Evolutionary conservation across 2,329 filamentous ascomycete species (phyloP).

Genomic region (Thielaviopsis ethacetica): DNA sequence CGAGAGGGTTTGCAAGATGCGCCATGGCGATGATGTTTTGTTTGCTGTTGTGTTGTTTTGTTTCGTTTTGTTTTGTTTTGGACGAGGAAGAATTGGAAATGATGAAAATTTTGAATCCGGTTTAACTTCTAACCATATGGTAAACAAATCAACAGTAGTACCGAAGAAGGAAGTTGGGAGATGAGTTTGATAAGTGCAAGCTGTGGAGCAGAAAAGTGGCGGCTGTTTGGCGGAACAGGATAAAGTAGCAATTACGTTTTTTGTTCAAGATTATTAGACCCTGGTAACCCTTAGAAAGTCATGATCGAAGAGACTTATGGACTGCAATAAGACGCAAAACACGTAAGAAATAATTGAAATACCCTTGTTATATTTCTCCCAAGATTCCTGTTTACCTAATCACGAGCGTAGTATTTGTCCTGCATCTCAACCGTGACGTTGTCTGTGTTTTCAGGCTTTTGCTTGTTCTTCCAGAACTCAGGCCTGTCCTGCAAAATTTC

Average conservation of each 20-base stretch:
- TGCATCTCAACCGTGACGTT: slow-evolving; percentile 26
- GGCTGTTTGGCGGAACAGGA: neutral
- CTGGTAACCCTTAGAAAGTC: too few species aligned
- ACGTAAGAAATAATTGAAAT: too few species aligned
- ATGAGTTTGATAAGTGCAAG: too few species aligned
- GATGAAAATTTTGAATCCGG: neutral
- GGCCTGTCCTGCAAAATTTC: slow-evolving; percentile 63
- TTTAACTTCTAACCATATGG: neutral
- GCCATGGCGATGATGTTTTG: slow-evolving; percentile 1
- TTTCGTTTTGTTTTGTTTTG: neutral
- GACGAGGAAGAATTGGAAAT: neutral
- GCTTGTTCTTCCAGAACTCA: slow-evolving; percentile 47
- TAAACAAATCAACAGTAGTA: too few species aligned
- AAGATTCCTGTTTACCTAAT: neutral
- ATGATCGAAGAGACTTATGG: too few species aligned
- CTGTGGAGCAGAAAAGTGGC: too few species aligned
- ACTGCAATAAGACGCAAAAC: too few species aligned
- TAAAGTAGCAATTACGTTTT: neutral
- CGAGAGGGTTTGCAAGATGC: slow-evolving; percentile 49
- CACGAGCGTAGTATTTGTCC: slow-evolving; percentile 19
- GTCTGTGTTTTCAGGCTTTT: slow-evolving; percentile 7
- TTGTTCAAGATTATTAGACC: neutral
- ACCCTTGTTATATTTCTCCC: neutral
- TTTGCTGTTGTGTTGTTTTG: neutral
- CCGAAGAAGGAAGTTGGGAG: too few species aligned